These are phyloP conservation scores for Pythium rishiriense DNA, from an alignment of 352 stramenopile genomes.

Conservation along the genomic window DNA sequence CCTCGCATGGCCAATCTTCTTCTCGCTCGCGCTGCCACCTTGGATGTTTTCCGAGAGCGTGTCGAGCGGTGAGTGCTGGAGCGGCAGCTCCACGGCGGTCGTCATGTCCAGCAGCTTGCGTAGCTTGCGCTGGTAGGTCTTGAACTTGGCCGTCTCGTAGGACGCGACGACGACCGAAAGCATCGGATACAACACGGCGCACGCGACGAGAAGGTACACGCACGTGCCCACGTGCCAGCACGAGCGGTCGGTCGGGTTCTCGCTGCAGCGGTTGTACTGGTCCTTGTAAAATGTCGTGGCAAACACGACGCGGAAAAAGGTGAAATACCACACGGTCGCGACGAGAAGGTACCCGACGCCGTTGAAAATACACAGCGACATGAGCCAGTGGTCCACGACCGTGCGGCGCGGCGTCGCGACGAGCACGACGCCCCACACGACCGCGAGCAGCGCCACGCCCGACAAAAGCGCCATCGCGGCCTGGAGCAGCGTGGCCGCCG, in stretches of 20 bases:
- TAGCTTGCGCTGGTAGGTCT: conserved; percentile 42
- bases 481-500: conserved; percentile 57
- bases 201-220: conserved; percentile 57
- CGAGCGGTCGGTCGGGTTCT: conserved; percentile 50
- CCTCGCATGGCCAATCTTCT: conserved; percentile 13
- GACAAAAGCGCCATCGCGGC: conserved; percentile 52
- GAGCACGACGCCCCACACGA: conserved; percentile 53
- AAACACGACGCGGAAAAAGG: conserved; percentile 60
- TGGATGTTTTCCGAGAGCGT: conserved; percentile 19
- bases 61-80: conserved; percentile 43
- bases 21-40: conserved; percentile 26
- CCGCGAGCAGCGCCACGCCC: conserved; percentile 43
- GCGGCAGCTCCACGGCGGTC: conserved; percentile 49
- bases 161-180: conserved; percentile 63
- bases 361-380: conserved; percentile 70
- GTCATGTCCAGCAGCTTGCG: conserved; percentile 50
- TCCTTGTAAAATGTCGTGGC: conserved; percentile 81
- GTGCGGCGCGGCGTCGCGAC: conserved; percentile 58
- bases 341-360: conserved; percentile 47
- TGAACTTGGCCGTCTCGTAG: conserved; percentile 65
- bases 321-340: conserved; percentile 66
- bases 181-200: conserved; percentile 55
- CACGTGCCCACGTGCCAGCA: conserved; percentile 75
- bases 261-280: conserved; percentile 69
- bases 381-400: conserved; percentile 65